Evolutionary conservation across 2,329 filamentous ascomycete genomes (phyloP).

Genomic region (Colletotrichum sublineola): DNA sequence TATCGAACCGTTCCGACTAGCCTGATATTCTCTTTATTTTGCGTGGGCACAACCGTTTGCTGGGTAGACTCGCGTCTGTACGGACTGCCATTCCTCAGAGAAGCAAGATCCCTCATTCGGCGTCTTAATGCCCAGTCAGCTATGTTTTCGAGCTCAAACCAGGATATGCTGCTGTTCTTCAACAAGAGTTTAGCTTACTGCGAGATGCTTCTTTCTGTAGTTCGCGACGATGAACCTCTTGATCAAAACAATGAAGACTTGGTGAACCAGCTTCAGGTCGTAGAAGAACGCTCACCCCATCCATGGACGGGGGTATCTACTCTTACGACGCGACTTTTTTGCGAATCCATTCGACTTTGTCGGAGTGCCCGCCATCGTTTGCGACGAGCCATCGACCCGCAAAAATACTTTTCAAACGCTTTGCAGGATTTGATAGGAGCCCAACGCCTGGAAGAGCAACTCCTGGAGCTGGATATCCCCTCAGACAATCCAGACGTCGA

Average conservation of each 20-base stretch:
- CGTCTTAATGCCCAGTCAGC: constrained; percentile 46
- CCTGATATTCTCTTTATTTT: constrained; percentile 55
- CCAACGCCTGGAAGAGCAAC: constrained; percentile 51
- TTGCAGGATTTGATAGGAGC: constrained; percentile 52
- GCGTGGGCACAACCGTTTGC: constrained; percentile 56
- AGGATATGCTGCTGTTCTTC: constrained; percentile 53
- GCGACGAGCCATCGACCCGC: constrained; percentile 45
- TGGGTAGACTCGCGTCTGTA: constrained; percentile 55
- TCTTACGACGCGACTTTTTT: constrained; percentile 50
- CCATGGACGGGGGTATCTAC: constrained; percentile 57
- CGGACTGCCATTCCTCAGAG: constrained; percentile 51
- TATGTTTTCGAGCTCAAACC: constrained; percentile 43
- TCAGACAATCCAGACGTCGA: constrained; percentile 44
- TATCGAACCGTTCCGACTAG: constrained; percentile 50
- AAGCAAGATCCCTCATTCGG: constrained; percentile 47
- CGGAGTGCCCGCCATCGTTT: constrained; percentile 50
- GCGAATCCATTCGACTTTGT: constrained; percentile 53
- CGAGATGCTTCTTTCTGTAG: constrained; percentile 55
- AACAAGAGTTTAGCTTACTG: constrained; percentile 56
- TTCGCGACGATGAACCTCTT: constrained; percentile 49
- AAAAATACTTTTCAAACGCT: constrained; percentile 45
- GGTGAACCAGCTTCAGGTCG: constrained; percentile 4
- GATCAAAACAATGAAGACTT: constrained; percentile 13
- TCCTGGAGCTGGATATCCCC: constrained; percentile 50
- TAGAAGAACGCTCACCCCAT: constrained; percentile 46